Percentiles rank a stretch among this genome's conserved stretches.
These are phyloP conservation scores for Backusella morwellensis DNA, from an alignment of 192 early-diverging fungal species.

Conservation along the genomic window DNA sequence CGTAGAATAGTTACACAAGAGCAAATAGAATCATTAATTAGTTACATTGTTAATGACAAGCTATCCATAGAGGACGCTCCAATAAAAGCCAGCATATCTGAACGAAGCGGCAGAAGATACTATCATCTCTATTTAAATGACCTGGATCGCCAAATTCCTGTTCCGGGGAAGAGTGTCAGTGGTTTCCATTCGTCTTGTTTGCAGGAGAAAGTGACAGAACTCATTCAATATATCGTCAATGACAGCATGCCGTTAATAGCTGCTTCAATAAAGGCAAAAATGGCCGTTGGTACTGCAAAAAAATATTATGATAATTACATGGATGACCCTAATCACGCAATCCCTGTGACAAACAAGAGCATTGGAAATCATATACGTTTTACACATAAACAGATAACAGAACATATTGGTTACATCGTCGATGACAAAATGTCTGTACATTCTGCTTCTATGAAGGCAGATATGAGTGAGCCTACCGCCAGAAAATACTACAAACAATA, in stretches of 20 bases:
- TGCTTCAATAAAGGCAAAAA: no score
- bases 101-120: neutral
- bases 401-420: neutral
- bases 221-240: no score
- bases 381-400: neutral
- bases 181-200: no score
- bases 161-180: no score
- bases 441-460: no score
- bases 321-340: neutral
- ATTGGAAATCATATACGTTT: neutral
- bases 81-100: neutral
- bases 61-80: neutral
- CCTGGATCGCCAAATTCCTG: neutral
- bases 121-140: neutral
- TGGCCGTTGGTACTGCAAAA: no score
- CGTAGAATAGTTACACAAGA: neutral
- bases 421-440: neutral
- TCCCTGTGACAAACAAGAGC: neutral
- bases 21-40: neutral
- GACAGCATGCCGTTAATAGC: no score
- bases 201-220: no score
- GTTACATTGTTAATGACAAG: neutral
- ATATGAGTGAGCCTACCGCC: no score
- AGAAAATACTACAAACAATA: no score
- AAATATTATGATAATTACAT: no score